phyloP scores from a whole-genome alignment of 148 eudicot species.

The Chenopodium formosanum region DNA sequence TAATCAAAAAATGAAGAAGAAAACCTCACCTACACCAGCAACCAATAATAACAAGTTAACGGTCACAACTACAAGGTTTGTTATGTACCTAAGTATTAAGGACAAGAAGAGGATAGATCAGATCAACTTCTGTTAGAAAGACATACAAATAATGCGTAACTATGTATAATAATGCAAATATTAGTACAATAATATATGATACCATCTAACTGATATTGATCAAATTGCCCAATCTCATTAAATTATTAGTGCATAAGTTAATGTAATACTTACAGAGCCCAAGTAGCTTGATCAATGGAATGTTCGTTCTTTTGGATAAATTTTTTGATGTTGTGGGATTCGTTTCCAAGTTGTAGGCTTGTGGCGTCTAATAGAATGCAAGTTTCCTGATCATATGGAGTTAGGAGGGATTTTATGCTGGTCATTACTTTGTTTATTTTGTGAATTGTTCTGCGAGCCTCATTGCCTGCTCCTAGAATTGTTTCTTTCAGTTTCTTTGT shows the following conservation, averaged over 20 bases:
- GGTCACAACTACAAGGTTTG: slow-evolving; percentile 51
- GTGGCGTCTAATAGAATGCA: slow-evolving; percentile 43
- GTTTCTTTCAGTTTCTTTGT: slow-evolving; percentile 45
- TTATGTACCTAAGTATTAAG: slow-evolving; percentile 43
- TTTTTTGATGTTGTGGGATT: slow-evolving; percentile 40
- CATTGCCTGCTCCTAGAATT: slow-evolving; percentile 47
- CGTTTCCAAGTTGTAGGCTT: slow-evolving; percentile 41
- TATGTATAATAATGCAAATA: too few relatives aligned
- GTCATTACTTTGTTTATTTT: slow-evolving; percentile 42
- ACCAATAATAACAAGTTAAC: slow-evolving; percentile 48
- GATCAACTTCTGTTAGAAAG: background rate
- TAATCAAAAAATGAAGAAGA: background rate
- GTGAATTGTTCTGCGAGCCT: slow-evolving; percentile 43
- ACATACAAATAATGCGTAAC: background rate
- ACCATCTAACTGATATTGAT: too few relatives aligned
- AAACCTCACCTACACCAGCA: slow-evolving; percentile 52
- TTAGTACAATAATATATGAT: too few relatives aligned
- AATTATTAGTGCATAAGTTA: too few relatives aligned
- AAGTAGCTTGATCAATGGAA: slow-evolving; percentile 41
- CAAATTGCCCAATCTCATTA: too few relatives aligned
- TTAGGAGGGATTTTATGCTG: slow-evolving; percentile 39
- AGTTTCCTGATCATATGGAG: slow-evolving; percentile 53
- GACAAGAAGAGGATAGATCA: background rate
- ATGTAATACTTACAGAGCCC: slow-evolving; percentile 43
- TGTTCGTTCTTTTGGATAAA: slow-evolving; percentile 39